Conservation (phyloP, 495 filamentous ascomycete species). For the Neurospora sp. region DNA sequence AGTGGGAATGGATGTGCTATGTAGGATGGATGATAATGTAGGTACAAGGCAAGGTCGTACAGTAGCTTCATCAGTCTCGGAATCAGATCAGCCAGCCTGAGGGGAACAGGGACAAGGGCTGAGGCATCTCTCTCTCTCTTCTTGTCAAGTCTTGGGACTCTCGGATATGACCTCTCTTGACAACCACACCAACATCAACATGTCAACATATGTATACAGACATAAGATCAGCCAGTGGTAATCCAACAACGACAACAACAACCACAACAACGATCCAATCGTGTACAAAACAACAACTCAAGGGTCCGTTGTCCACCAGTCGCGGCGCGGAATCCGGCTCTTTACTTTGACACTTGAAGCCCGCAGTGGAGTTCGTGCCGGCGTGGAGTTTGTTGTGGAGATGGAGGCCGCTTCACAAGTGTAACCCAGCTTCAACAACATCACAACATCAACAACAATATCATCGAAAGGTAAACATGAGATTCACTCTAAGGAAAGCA, state of each 20-base stretch:
- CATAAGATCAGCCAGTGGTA: neutral
- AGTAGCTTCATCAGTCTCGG: neutral
- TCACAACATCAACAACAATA: neutral
- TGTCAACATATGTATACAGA: neutral
- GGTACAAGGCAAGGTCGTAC: neutral
- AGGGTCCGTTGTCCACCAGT: neutral
- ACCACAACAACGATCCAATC: neutral
- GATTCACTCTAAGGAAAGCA: neutral
- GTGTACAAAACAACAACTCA: neutral
- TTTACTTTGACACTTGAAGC: neutral
- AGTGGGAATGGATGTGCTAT: neutral
- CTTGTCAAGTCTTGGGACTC: no score
- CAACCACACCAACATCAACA: neutral
- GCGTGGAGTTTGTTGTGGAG: neutral
- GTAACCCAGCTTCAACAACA: neutral
- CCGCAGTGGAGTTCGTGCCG: neutral
- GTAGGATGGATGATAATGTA: neutral
- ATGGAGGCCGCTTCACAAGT: neutral
- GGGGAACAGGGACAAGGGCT: neutral
- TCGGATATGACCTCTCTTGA: neutral
- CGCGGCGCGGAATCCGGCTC: neutral
- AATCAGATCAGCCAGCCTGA: neutral
- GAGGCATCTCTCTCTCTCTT: neutral
- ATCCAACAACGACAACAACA: neutral
- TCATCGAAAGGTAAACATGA: neutral